Conservation (phyloP, 441 rosid species). For the Hura crepitans region DNA sequence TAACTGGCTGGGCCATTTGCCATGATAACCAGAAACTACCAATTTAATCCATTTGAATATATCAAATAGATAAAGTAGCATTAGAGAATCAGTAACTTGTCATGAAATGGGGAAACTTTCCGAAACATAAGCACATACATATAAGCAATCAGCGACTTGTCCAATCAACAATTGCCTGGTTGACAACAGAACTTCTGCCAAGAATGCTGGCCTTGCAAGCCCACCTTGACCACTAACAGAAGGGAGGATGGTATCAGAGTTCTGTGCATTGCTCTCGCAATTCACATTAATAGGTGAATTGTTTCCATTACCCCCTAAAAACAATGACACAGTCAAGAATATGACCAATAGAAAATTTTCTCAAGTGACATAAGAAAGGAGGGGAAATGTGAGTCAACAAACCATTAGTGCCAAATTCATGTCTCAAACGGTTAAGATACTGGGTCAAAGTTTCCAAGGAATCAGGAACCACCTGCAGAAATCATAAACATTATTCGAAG, state of each 20-base stretch:
- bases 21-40: too few species aligned
- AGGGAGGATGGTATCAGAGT: conserved; percentile 29
- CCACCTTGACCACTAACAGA: conserved; percentile 35
- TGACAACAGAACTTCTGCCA: conserved; percentile 53
- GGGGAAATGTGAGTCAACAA: conserved; percentile 24
- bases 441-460: conserved; percentile 62
- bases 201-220: conserved; percentile 66
- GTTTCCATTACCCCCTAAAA: conserved; percentile 38
- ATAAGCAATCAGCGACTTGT: conserved; percentile 53
- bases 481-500: not conserved
- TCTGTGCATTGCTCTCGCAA: conserved; percentile 29
- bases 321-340: too few species aligned
- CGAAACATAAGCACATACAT: conserved; percentile 28
- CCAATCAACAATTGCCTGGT: conserved; percentile 52
- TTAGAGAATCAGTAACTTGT: conserved; percentile 6
- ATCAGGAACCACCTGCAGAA: conserved; percentile 56
- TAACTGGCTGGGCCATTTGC: too few species aligned
- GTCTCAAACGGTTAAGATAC: conserved; percentile 42
- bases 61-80: not conserved
- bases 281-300: conserved; percentile 30
- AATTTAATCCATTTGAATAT: not conserved
- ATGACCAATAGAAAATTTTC: too few species aligned
- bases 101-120: too few species aligned
- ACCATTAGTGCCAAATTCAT: conserved; percentile 49
- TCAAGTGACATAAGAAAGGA: conserved; percentile 24